These are phyloP conservation scores for Colletotrichum sidae DNA, from an alignment of 2,329 filamentous ascomycete genomes.

Conservation along the genomic window DNA sequence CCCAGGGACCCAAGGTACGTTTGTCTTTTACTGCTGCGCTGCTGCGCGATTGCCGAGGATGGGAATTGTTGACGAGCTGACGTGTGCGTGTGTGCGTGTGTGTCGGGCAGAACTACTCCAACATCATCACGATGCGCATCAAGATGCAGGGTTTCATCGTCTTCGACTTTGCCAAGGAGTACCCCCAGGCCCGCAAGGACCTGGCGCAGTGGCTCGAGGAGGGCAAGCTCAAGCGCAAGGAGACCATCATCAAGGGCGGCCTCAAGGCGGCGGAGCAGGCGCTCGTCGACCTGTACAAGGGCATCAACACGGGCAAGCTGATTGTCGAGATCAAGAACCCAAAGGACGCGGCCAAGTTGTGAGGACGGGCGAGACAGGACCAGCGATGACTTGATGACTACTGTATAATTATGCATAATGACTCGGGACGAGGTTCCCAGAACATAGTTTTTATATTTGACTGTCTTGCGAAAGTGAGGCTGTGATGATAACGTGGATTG, in stretches of 20 bases:
- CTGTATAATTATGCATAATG: constrained; percentile 30
- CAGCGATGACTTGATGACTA: constrained; percentile 29
- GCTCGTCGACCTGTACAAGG: constrained; percentile 73
- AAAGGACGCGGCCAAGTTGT: constrained; percentile 35
- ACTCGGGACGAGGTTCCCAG: neutral
- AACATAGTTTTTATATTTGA: too few relatives aligned
- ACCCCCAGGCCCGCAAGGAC: constrained; percentile 67
- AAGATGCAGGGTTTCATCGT: constrained; percentile 80
- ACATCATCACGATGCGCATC: constrained; percentile 66
- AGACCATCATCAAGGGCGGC: constrained; percentile 78
- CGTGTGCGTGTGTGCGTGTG: too few relatives aligned
- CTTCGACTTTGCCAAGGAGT: constrained; percentile 73
- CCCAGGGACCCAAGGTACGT: constrained; percentile 65
- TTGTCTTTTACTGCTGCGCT: neutral
- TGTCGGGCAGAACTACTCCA: constrained; percentile 58
- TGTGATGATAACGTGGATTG: too few relatives aligned
- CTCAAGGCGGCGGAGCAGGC: constrained; percentile 72
- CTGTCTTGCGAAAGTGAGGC: too few relatives aligned
- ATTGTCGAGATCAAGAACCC: constrained; percentile 63
- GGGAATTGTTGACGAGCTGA: too few relatives aligned
- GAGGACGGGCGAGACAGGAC: neutral
- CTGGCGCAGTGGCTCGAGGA: constrained; percentile 76
- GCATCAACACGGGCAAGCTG: constrained; percentile 77
- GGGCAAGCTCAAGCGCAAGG: constrained; percentile 78
- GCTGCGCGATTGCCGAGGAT: too few relatives aligned